Percentiles rank a stretch among this genome's conserved stretches.
These are phyloP conservation scores for Leishmania guyanensis DNA, from an alignment of 208 protist species.

Conservation along the genomic window DNA sequence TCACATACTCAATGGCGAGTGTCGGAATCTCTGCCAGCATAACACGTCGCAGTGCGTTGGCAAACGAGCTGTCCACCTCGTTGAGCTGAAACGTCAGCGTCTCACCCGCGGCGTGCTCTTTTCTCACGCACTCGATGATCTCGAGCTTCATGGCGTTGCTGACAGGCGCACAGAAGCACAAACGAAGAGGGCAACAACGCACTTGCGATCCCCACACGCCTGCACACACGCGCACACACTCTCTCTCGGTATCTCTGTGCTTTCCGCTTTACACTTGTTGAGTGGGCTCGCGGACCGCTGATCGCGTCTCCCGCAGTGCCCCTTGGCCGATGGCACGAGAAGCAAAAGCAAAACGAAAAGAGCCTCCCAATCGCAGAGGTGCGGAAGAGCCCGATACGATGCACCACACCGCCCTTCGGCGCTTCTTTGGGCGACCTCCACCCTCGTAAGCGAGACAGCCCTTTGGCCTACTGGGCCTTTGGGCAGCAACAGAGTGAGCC, in stretches of 20 bases:
- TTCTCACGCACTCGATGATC: slow-evolving; percentile 77
- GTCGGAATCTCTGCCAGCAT: slow-evolving; percentile 99
- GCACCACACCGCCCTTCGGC: not conserved
- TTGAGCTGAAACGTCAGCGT: slow-evolving; percentile 90
- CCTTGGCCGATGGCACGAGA: not conserved
- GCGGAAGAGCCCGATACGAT: not conserved
- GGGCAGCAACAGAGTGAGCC: not conserved
- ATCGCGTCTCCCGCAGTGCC: not conserved
- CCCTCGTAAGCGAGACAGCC: not conserved
- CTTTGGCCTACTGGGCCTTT: not conserved
- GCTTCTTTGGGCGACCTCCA: not conserved
- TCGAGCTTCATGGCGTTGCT: slow-evolving; percentile 65
- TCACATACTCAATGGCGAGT: slow-evolving; percentile 97
- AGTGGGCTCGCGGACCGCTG: not conserved
- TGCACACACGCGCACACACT: not conserved
- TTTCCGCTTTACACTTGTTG: not conserved
- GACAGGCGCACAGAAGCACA: not conserved
- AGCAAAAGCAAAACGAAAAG: not conserved
- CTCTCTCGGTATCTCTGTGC: not conserved
- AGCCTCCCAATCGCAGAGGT: not conserved
- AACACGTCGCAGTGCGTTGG: slow-evolving; percentile 97
- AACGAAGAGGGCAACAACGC: too few species aligned
- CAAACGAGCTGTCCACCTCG: slow-evolving; percentile 93
- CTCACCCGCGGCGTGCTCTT: slow-evolving; percentile 82
- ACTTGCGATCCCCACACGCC: not conserved